Conservation (phyloP, 352 stramenopile species). For the Phytopythium ostracodes region DNA sequence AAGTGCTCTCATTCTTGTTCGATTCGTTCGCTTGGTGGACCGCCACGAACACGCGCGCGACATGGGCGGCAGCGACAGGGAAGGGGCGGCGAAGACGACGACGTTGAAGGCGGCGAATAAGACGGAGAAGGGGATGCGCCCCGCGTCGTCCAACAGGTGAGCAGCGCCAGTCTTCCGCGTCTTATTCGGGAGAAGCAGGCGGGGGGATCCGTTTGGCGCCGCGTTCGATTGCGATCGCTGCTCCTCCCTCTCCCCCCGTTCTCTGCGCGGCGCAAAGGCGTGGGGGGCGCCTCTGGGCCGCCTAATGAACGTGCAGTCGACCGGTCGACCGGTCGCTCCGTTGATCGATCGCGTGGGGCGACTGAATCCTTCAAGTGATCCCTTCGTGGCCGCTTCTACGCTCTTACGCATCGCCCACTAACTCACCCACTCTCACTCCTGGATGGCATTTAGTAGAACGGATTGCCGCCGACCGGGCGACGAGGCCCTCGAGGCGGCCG, state of each 20-base stretch:
- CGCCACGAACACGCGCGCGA: background rate
- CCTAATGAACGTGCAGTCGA: no score
- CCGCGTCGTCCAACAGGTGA: background rate
- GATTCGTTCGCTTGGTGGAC: background rate
- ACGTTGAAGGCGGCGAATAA: background rate
- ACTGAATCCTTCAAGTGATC: background rate
- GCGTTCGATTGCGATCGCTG: no score
- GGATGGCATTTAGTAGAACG: background rate
- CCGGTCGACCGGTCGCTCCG: background rate
- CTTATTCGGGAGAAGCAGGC: background rate
- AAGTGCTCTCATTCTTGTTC: background rate
- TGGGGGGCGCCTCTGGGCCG: no score
- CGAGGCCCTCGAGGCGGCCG: background rate
- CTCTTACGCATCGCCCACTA: background rate
- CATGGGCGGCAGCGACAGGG: background rate
- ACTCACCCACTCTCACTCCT: background rate
- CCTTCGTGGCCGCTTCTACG: background rate
- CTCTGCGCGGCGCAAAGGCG: no score
- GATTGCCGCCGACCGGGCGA: background rate
- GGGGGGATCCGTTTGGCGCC: no score
- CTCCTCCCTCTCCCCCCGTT: no score
- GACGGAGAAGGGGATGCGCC: background rate
- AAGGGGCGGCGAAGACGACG: no score
- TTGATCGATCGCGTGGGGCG: background rate
- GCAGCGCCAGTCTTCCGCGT: background rate